These are phyloP conservation scores for Euptelea pleiosperma DNA, from an alignment of 164 flowering plant species.

Conservation along the genomic window DNA sequence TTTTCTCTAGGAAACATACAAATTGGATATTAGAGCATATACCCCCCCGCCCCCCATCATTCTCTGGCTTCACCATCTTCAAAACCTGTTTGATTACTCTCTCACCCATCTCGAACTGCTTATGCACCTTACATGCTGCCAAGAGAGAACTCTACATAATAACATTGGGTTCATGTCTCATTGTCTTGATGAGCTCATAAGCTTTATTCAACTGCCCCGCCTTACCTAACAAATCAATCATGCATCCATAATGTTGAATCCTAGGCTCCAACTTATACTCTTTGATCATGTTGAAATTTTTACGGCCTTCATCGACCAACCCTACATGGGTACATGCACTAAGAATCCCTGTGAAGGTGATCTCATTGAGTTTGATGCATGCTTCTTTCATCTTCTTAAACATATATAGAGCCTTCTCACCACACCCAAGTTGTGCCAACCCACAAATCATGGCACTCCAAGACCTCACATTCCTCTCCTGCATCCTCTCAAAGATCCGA, in stretches of 20 bases:
- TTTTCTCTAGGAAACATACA: no score
- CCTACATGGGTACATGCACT: conserved; percentile 52
- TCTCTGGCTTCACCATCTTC: conserved; percentile 39
- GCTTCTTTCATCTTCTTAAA: conserved; percentile 41
- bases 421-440: conserved; percentile 38
- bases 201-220: conserved; percentile 64
- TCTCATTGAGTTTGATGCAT: conserved; percentile 46
- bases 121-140: conserved; percentile 56
- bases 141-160: conserved; percentile 58
- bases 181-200: conserved; percentile 43
- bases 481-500: conserved; percentile 37
- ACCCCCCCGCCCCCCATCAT: conserved; percentile 70
- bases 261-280: conserved; percentile 39
- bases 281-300: conserved; percentile 36
- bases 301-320: conserved; percentile 40
- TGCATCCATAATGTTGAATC: conserved; percentile 66
- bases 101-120: conserved; percentile 56
- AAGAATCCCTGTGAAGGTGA: conserved; percentile 58
- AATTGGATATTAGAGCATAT: conserved; percentile 47
- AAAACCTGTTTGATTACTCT: conserved; percentile 48
- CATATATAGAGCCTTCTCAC: conserved; percentile 33
- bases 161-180: conserved; percentile 52
- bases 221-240: conserved; percentile 61
- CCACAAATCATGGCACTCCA: conserved; percentile 66
- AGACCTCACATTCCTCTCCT: conserved; percentile 39